Percentiles rank a stretch among this genome's conserved stretches.
Evolutionary conservation across 164 flowering plant genomes (phyloP).

Genomic region (Magnolia officinalis): DNA sequence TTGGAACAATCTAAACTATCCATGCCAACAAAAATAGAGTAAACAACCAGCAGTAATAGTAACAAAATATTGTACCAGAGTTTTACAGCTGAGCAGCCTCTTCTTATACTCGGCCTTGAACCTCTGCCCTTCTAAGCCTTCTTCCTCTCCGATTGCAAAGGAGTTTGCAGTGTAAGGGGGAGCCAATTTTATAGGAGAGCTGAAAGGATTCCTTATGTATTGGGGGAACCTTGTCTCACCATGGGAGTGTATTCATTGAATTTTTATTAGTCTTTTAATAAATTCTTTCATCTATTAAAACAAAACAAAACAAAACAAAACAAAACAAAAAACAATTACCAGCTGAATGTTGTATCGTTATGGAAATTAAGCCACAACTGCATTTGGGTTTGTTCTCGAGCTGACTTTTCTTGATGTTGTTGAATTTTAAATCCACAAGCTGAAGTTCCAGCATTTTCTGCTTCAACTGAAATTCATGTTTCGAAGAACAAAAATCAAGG

Average conservation of each 20-base stretch:
- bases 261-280: not conserved
- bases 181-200: not conserved
- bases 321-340: no score
- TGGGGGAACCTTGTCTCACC: not conserved
- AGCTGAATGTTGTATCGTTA: no score
- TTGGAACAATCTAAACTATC: no score
- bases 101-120: no score
- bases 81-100: no score
- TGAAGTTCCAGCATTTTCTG: conserved; percentile 85
- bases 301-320: no score
- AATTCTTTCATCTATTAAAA: no score
- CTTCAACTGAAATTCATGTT: conserved; percentile 57
- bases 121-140: no score
- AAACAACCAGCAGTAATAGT: no score
- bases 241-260: not conserved
- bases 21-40: no score
- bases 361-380: conserved; percentile 30
- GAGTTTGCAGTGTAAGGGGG: not conserved
- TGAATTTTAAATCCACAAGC: conserved; percentile 80
- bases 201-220: not conserved
- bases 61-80: no score
- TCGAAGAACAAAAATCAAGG: conserved; percentile 2
- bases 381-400: conserved; percentile 81
- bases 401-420: conserved; percentile 77
- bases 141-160: not conserved